A percentile compares a stretch with the other conserved stretches of the same genome.
These are phyloP conservation scores for Solanum hybrid DNA, from an alignment of 305 asterid species.

Conservation along the genomic window DNA sequence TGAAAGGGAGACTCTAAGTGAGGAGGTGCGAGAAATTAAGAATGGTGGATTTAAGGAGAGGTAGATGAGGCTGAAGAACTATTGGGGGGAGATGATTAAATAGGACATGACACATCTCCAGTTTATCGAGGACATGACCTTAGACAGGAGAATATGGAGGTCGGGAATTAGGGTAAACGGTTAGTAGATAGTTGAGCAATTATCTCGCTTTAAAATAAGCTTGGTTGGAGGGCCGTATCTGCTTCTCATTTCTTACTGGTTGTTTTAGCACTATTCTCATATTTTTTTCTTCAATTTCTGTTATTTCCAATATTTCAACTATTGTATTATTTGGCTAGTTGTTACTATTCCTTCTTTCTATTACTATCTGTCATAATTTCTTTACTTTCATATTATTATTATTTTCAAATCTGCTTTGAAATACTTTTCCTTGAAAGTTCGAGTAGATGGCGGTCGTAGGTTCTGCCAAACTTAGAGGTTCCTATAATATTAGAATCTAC, in stretches of 20 bases:
- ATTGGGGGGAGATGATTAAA: neutral
- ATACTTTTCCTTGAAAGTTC: neutral
- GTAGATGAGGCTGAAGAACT: neutral
- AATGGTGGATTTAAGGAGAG: neutral
- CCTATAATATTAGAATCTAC: neutral
- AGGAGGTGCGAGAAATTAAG: neutral
- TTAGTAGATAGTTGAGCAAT: neutral
- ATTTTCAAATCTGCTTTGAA: neutral
- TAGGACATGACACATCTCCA: neutral
- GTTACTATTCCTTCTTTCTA: neutral
- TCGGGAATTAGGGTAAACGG: neutral
- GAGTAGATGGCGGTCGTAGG: neutral
- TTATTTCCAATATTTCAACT: neutral
- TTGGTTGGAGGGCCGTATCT: neutral
- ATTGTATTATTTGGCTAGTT: neutral
- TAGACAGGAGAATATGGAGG: neutral
- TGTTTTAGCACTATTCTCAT: neutral
- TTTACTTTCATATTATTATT: neutral
- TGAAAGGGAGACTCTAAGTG: neutral
- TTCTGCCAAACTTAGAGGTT: neutral
- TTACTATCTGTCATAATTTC: neutral
- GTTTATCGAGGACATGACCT: neutral
- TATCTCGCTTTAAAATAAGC: neutral
- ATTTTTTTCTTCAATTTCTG: neutral
- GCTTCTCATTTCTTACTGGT: neutral